A percentile compares a stretch with the other conserved stretches of the same genome.
These are phyloP conservation scores for Metschnikowia koreensis DNA, from an alignment of 805 yeast genomes.

Conservation along the genomic window DNA sequence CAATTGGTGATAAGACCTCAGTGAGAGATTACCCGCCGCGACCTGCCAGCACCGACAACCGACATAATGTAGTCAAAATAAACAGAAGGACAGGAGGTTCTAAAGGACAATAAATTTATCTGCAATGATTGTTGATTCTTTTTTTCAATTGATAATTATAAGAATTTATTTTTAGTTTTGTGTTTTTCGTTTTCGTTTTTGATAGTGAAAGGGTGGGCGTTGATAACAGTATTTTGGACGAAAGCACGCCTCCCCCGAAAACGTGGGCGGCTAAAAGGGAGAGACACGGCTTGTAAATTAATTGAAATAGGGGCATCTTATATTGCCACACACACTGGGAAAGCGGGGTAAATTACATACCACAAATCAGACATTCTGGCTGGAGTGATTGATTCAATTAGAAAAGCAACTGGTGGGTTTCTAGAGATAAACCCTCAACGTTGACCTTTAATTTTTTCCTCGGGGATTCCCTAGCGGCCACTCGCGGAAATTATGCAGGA, in stretches of 20 bases:
- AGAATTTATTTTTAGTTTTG: too few species aligned
- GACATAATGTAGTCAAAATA: neutral
- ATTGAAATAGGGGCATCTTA: neutral
- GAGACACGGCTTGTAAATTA: neutral
- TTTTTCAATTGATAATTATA: too few species aligned
- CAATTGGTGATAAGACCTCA: neutral
- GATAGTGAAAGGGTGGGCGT: too few species aligned
- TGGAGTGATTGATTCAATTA: conserved; percentile 13
- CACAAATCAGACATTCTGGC: conserved; percentile 68
- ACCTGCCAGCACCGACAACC: neutral
- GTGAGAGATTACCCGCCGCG: neutral
- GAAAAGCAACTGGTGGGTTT: conserved; percentile 14
- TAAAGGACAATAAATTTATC: too few species aligned
- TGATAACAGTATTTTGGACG: too few species aligned
- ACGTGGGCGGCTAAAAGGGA: neutral
- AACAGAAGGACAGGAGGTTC: too few species aligned
- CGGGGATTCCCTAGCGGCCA: conserved; percentile 17
- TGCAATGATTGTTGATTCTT: too few species aligned
- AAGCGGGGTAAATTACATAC: conserved; percentile 43
- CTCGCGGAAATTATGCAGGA: conserved; percentile 10
- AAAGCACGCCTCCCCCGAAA: too few species aligned
- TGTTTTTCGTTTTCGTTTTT: too few species aligned
- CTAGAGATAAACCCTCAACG: conserved; percentile 11
- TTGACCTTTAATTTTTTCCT: conserved; percentile 17
- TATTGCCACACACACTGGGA: neutral